Evolutionary conservation across 1,284 basidiomycete species (phyloP).

Genomic region (Cutaneotrichosporon dermatis): DNA sequence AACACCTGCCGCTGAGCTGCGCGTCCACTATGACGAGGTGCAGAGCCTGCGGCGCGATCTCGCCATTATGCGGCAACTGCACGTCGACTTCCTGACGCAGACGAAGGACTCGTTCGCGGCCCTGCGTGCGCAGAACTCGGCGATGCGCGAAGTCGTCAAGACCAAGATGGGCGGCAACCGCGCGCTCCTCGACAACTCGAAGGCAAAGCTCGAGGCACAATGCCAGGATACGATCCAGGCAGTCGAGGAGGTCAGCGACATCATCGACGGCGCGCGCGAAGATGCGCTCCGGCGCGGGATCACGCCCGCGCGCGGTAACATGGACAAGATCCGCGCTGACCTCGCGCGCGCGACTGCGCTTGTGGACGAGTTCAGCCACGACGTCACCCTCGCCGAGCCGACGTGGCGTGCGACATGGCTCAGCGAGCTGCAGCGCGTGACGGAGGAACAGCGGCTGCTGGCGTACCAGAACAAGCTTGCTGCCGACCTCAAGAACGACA

Average conservation of each 20-base stretch:
- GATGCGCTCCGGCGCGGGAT: constrained; percentile 88
- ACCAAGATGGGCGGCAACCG: constrained; percentile 79
- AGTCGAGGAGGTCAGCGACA: constrained; percentile 90
- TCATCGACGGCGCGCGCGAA: constrained; percentile 82
- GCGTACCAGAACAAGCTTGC: constrained; percentile 88
- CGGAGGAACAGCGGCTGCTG: constrained; percentile 94
- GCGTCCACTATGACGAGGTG: constrained; percentile 89
- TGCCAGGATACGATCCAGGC: constrained; percentile 87
- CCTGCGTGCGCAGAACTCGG: constrained; percentile 75
- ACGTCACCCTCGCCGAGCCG: constrained; percentile 84
- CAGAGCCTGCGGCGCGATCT: constrained; percentile 88
- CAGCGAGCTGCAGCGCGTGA: constrained; percentile 89
- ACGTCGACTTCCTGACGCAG: constrained; percentile 84
- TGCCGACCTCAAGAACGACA: constrained; percentile 81
- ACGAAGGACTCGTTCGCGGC: constrained; percentile 77
- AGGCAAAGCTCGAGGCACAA: constrained; percentile 78
- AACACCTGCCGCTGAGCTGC: constrained; percentile 61
- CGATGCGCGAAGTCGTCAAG: constrained; percentile 78
- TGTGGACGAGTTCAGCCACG: constrained; percentile 72
- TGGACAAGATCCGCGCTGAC: constrained; percentile 71
- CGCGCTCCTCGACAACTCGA: constrained; percentile 84
- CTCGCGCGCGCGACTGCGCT: constrained; percentile 66
- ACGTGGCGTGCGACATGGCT: constrained; percentile 99
- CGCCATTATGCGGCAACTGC: constrained; percentile 87
- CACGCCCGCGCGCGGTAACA: constrained; percentile 69